phyloP scores from a whole-genome alignment of 2,329 filamentous ascomycete species.

The Cercospora zeae-maydis region DNA sequence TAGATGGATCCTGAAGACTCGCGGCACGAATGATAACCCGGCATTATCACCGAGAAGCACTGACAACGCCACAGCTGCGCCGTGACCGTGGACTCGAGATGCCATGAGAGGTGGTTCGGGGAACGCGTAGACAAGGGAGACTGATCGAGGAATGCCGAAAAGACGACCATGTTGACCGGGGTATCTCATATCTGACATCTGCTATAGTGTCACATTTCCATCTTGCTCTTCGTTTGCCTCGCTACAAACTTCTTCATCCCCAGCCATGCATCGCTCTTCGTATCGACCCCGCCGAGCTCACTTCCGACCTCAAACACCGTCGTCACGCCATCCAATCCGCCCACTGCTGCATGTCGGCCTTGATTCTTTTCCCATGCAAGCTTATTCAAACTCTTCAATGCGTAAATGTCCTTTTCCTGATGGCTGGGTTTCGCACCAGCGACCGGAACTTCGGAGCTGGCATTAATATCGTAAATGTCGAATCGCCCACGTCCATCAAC shows the following conservation, averaged over 20 bases:
- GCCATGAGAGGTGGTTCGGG: background rate
- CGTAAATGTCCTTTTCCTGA: constrained; percentile 37
- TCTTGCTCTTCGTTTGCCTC: constrained; percentile 35
- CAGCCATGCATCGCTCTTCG: constrained; percentile 83
- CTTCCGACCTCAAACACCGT: constrained; percentile 89
- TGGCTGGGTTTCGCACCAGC: constrained; percentile 58
- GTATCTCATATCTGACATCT: constrained; percentile 4
- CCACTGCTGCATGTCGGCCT: constrained; percentile 80
- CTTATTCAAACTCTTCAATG: constrained; percentile 80
- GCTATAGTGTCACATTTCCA: constrained; percentile 17
- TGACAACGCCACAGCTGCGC: background rate
- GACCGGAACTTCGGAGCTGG: constrained; percentile 88
- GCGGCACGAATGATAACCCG: background rate
- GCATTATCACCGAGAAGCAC: background rate
- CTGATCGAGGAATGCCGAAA: background rate
- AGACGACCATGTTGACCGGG: background rate
- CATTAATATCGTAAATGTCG: constrained; percentile 91
- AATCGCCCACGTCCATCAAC: constrained; percentile 90
- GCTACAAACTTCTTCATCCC: constrained; percentile 86
- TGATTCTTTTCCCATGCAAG: constrained; percentile 89
- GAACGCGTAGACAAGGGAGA: background rate
- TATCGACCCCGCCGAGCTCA: constrained; percentile 78
- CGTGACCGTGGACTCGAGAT: background rate
- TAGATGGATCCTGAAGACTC: background rate
- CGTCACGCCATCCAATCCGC: constrained; percentile 84